A percentile compares a stretch with the other conserved stretches of the same genome.
phyloP scores from a whole-genome alignment of 495 filamentous ascomycete genomes.

The Podospora didyma region DNA sequence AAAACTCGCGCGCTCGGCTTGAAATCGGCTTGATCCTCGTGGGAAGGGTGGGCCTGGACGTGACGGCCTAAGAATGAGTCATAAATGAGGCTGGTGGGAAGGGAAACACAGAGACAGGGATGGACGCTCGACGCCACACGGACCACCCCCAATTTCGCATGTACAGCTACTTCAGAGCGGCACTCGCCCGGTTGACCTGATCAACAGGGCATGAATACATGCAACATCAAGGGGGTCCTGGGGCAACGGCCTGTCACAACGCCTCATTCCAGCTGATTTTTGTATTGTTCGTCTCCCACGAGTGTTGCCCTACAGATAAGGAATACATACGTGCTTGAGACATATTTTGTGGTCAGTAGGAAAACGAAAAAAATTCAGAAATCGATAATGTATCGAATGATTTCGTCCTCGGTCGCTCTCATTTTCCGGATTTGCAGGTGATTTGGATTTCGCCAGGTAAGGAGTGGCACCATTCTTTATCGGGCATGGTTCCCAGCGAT shows the following conservation, averaged over 20 bases:
- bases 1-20: neutral
- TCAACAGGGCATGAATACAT: neutral
- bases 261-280: neutral
- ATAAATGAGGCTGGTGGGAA: constrained; percentile 17
- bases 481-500: too few relatives aligned
- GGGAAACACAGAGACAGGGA: constrained; percentile 10
- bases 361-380: too few relatives aligned
- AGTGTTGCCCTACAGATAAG: too few relatives aligned
- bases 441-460: too few relatives aligned
- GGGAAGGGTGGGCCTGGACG: neutral
- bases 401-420: too few relatives aligned
- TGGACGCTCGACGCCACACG: constrained; percentile 13
- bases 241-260: neutral
- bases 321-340: too few relatives aligned
- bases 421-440: too few relatives aligned
- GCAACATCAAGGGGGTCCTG: neutral
- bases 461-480: too few relatives aligned
- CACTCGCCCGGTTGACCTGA: neutral
- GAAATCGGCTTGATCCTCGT: neutral
- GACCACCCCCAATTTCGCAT: constrained; percentile 5
- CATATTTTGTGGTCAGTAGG: too few relatives aligned
- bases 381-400: too few relatives aligned
- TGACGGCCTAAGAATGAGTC: constrained; percentile 16
- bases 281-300: neutral
- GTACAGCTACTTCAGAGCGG: constrained; percentile 14